phyloP scores from a whole-genome alignment of 2,329 filamentous ascomycete species.

The Ophiostoma piceae region DNA sequence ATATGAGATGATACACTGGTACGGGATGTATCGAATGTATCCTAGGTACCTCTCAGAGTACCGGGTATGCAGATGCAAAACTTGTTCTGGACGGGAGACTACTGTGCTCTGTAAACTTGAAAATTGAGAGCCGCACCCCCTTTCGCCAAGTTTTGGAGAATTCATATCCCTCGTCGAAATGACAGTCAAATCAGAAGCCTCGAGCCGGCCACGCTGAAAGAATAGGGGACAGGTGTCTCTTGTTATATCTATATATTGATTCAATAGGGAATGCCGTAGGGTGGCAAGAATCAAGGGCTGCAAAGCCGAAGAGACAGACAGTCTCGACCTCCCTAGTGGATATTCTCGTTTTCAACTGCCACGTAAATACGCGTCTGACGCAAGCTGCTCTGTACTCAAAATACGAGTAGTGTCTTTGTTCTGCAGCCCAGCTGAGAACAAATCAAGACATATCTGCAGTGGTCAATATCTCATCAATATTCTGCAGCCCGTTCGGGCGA shows the following conservation, averaged over 20 bases:
- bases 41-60: background rate
- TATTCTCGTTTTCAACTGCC: background rate
- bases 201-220: constrained; percentile 12
- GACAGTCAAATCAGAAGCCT: constrained; percentile 17
- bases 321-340: constrained; percentile 4
- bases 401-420: too few species aligned
- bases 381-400: background rate
- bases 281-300: background rate
- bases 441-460: background rate
- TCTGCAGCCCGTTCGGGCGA: background rate
- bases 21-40: background rate
- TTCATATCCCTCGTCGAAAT: background rate
- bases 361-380: background rate
- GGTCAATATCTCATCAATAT: background rate
- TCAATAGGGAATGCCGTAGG: background rate
- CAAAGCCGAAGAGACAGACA: background rate
- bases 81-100: background rate
- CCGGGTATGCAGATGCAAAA: background rate
- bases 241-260: background rate
- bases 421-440: background rate
- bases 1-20: background rate
- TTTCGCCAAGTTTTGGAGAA: background rate
- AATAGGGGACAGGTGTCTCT: background rate
- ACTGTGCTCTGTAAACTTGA: background rate
- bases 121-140: background rate